Conservation (phyloP, 2,329 filamentous ascomycete genomes). For the Cercospora sesami region DNA sequence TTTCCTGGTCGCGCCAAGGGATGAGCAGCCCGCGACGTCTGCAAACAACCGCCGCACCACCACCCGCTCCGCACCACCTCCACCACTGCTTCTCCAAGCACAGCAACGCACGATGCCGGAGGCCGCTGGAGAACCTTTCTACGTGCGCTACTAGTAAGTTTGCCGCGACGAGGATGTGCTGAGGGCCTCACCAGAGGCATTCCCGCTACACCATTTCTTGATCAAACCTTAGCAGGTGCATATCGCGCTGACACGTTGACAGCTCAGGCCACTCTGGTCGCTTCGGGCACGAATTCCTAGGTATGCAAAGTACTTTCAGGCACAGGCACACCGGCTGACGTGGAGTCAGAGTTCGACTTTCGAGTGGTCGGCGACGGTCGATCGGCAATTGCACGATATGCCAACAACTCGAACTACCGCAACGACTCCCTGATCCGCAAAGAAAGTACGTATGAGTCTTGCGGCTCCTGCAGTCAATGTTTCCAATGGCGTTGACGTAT, state of each 20-base stretch:
- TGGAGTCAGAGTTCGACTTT: slow-evolving; percentile 82
- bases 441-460: slow-evolving; percentile 71
- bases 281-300: slow-evolving; percentile 96
- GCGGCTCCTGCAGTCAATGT: background rate
- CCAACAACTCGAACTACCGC: slow-evolving; percentile 99
- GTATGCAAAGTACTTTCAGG: slow-evolving; percentile 51
- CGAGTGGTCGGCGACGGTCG: slow-evolving; percentile 87
- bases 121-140: slow-evolving; percentile 73
- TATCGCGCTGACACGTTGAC: slow-evolving; percentile 15
- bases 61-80: background rate
- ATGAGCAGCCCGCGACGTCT: slow-evolving; percentile 1
- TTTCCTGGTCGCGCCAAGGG: slow-evolving; percentile 7
- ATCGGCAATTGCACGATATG: slow-evolving; percentile 91
- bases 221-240: background rate
- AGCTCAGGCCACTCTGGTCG: slow-evolving; percentile 97
- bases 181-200: background rate
- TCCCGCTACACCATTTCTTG: background rate
- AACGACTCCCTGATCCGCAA: slow-evolving; percentile 98
- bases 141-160: slow-evolving; percentile 95
- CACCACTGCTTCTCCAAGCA: background rate
- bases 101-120: slow-evolving; percentile 54
- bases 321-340: slow-evolving; percentile 17
- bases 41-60: background rate
- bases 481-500: background rate
- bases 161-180: background rate